Evolutionary conservation across 306 rosid genomes (phyloP).

Genomic region (Quercus aquifolioides): DNA sequence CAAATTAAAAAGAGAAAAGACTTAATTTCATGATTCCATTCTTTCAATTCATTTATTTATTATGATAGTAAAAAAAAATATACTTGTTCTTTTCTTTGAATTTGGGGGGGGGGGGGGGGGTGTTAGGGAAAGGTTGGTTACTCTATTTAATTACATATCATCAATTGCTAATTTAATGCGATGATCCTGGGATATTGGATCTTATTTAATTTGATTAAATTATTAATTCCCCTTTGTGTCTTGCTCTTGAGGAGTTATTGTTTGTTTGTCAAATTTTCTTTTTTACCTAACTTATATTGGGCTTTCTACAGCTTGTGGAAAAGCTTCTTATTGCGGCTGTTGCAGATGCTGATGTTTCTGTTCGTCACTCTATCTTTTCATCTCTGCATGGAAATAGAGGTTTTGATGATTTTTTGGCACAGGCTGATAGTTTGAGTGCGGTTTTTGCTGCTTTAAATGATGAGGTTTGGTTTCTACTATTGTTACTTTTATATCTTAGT

Average conservation of each 20-base stretch:
- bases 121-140: neutral
- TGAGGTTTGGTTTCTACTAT: constrained; percentile 49
- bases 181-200: neutral
- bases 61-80: too few species aligned
- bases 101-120: neutral
- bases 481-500: neutral
- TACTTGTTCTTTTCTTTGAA: too few species aligned
- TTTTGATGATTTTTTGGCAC: constrained; percentile 94
- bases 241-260: constrained; percentile 1
- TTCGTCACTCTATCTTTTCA: constrained; percentile 88
- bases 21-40: too few species aligned
- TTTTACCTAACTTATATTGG: constrained; percentile 30
- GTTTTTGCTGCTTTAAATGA: constrained; percentile 93
- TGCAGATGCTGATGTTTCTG: constrained; percentile 94
- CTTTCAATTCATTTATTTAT: too few species aligned
- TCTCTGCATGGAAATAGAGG: constrained; percentile 87
- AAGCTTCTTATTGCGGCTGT: constrained; percentile 97
- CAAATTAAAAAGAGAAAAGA: too few species aligned
- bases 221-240: neutral
- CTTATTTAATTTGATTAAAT: neutral
- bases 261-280: neutral
- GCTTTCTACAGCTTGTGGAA: constrained; percentile 79
- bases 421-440: constrained; percentile 90
- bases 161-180: neutral
- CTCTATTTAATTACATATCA: neutral